These are phyloP conservation scores for Tremella mesenterica DNA, from an alignment of 768 basidiomycete genomes.

Conservation along the genomic window DNA sequence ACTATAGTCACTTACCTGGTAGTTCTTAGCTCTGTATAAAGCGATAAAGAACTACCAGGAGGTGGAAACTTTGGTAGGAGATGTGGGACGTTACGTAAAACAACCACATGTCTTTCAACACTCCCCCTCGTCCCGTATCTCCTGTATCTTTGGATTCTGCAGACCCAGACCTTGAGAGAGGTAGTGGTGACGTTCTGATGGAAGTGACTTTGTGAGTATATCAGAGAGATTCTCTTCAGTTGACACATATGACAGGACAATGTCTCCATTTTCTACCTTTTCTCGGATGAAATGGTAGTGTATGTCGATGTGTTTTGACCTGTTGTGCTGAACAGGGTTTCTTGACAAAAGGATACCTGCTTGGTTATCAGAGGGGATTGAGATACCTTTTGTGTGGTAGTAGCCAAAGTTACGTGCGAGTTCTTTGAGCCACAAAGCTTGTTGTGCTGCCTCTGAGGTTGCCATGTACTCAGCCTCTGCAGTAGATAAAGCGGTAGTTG, in stretches of 20 bases:
- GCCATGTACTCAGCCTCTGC: constrained; percentile 51
- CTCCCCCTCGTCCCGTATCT: not conserved
- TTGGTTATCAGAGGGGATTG: constrained; percentile 43
- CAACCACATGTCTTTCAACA: not conserved
- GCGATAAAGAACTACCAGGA: no score
- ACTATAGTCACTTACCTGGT: no score
- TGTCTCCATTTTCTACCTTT: not conserved
- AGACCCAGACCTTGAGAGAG: not conserved
- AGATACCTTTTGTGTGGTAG: not conserved
- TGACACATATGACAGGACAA: constrained; percentile 1
- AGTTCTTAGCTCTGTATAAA: no score
- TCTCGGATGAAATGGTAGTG: constrained; percentile 37
- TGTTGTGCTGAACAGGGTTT: constrained; percentile 45
- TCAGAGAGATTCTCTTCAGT: constrained; percentile 1
- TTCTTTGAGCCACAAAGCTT: constrained; percentile 45
- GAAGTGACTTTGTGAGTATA: constrained; percentile 2
- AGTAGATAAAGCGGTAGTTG: constrained; percentile 46
- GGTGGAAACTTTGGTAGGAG: no score
- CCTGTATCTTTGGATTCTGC: not conserved
- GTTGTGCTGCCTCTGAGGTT: constrained; percentile 38
- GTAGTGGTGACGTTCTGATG: not conserved
- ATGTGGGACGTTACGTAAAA: not conserved
- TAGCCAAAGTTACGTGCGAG: constrained; percentile 12
- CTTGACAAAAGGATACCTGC: constrained; percentile 43
- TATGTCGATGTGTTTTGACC: constrained; percentile 50